Conservation (phyloP, 1,284 basidiomycete species). For the Fomitopsis schrenkii region DNA sequence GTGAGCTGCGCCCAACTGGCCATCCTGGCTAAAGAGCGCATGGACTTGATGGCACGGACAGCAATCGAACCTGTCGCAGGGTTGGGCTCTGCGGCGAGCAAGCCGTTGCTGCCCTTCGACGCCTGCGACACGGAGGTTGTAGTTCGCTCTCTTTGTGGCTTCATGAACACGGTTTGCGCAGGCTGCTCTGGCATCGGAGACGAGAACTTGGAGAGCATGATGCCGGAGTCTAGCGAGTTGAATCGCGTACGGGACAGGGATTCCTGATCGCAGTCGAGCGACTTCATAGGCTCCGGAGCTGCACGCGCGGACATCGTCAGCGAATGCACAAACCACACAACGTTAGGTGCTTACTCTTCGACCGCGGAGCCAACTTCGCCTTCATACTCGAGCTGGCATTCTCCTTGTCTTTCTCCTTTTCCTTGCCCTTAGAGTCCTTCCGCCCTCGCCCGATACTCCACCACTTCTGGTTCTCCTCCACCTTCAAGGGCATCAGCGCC, state of each 20-base stretch:
- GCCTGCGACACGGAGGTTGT: constrained; percentile 3
- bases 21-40: constrained; percentile 66
- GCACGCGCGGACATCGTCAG: background rate
- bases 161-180: constrained; percentile 16
- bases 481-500: constrained; percentile 43
- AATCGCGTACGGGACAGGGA: constrained; percentile 40
- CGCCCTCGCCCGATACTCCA: constrained; percentile 72
- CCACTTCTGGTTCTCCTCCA: constrained; percentile 66
- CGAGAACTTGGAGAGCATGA: constrained; percentile 35
- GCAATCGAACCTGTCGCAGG: constrained; percentile 57
- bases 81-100: constrained; percentile 30
- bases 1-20: constrained; percentile 64
- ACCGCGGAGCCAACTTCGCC: constrained; percentile 24
- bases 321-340: background rate
- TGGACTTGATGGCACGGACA: constrained; percentile 69
- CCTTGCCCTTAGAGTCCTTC: constrained; percentile 50
- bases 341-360: constrained; percentile 38
- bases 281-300: constrained; percentile 47
- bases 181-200: constrained; percentile 15
- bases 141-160: constrained; percentile 8
- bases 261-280: constrained; percentile 11
- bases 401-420: constrained; percentile 32
- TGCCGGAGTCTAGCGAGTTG: constrained; percentile 60
- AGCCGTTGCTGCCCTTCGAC: constrained; percentile 21
- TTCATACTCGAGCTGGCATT: background rate